phyloP scores from a whole-genome alignment of 495 filamentous ascomycete genomes.

The Venustampulla echinocandica region DNA sequence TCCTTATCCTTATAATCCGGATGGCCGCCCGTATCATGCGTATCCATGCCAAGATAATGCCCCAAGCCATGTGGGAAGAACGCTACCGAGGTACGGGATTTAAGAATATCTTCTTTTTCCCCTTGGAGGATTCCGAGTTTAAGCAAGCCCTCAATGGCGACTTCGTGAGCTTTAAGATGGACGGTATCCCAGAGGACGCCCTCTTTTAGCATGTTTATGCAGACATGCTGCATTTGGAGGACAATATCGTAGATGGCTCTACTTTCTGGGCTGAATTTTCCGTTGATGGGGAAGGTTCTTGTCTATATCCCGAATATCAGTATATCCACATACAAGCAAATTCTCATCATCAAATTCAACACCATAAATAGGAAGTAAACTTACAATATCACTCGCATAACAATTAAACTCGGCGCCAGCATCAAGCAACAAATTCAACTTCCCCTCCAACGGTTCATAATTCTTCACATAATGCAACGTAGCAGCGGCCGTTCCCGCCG shows the following conservation, averaged over 20 bases:
- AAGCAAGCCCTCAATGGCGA: slow-evolving; percentile 74
- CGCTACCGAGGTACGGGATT: slow-evolving; percentile 64
- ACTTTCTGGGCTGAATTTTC: slow-evolving; percentile 64
- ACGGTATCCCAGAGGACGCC: slow-evolving; percentile 81
- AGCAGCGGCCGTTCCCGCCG: slow-evolving; percentile 63
- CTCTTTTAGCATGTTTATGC: slow-evolving; percentile 63
- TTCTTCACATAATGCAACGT: slow-evolving; percentile 87
- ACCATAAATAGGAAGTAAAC: slow-evolving; percentile 5
- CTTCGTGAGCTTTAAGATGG: slow-evolving; percentile 65
- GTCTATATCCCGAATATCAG: slow-evolving; percentile 36
- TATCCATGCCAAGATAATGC: slow-evolving; percentile 88
- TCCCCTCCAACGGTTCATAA: slow-evolving; percentile 54
- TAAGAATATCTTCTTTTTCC: slow-evolving; percentile 61
- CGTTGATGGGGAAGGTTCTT: slow-evolving; percentile 75
- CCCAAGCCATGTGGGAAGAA: slow-evolving; percentile 92
- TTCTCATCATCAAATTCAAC: no score
- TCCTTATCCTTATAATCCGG: slow-evolving; percentile 79
- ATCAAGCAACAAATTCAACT: slow-evolving; percentile 71
- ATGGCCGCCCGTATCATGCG: slow-evolving; percentile 84
- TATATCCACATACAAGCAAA: no score
- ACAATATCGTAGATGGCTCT: slow-evolving; percentile 79
- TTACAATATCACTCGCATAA: slow-evolving; percentile 73
- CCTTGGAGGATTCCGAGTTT: slow-evolving; percentile 67
- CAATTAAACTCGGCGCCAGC: slow-evolving; percentile 72
- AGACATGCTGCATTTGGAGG: slow-evolving; percentile 71